Conservation (phyloP, 306 rosid species). For the Sechiopsis laciniata region DNA sequence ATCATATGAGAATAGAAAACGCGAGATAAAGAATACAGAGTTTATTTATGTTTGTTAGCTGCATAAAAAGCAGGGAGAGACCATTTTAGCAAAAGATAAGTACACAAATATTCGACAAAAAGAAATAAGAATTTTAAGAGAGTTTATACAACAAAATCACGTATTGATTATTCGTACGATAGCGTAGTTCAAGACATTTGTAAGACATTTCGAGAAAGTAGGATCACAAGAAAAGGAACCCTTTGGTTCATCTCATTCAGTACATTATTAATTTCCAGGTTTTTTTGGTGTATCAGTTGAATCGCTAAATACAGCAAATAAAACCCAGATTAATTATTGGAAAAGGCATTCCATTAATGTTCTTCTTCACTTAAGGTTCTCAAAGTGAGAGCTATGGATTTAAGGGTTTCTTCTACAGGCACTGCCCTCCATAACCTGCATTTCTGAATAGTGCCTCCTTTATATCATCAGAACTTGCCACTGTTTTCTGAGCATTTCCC, state of each 20-base stretch:
- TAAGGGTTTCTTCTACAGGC: conserved; percentile 34
- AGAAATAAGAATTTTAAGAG: too few species aligned
- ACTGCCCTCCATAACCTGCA: conserved; percentile 95
- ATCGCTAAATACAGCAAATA: background rate
- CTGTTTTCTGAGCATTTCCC: conserved; percentile 53
- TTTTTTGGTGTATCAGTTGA: background rate
- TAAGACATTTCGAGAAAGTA: background rate
- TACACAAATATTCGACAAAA: too few species aligned
- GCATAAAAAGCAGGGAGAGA: too few species aligned
- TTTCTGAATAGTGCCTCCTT: conserved; percentile 92
- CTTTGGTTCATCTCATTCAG: conserved; percentile 5
- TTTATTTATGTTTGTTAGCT: too few species aligned
- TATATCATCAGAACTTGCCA: conserved; percentile 58
- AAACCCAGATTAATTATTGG: background rate
- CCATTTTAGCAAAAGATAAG: too few species aligned
- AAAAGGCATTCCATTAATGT: background rate
- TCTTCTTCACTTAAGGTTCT: background rate
- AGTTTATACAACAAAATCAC: too few species aligned
- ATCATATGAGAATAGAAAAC: too few species aligned
- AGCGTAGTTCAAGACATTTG: too few species aligned
- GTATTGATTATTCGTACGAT: too few species aligned
- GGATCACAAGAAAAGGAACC: background rate
- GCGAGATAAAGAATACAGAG: too few species aligned
- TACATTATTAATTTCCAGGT: background rate
- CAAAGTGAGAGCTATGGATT: too few species aligned